These are phyloP conservation scores for Ajuga reptans DNA, from an alignment of 305 asterid genomes.

Conservation along the genomic window DNA sequence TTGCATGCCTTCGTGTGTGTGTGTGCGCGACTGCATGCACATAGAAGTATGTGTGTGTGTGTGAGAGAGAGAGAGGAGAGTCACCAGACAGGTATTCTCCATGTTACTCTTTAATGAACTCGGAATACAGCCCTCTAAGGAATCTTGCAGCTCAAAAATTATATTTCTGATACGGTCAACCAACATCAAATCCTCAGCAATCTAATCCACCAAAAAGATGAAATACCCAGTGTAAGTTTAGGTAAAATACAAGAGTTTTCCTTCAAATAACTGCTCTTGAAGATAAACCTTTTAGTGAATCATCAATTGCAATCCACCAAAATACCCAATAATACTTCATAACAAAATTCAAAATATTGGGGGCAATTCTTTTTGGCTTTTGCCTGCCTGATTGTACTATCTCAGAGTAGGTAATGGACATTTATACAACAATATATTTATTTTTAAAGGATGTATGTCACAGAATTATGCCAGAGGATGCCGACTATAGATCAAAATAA, in stretches of 20 bases:
- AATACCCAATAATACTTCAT: neutral
- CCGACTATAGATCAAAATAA: neutral
- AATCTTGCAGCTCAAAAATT: slow-evolving; percentile 45
- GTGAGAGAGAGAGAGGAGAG: slow-evolving; percentile 15
- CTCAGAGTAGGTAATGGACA: slow-evolving; percentile 1
- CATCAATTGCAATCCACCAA: neutral
- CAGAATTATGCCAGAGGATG: neutral
- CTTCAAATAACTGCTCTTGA: slow-evolving; percentile 7
- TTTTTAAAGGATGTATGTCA: neutral
- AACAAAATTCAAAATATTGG: neutral
- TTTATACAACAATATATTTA: neutral
- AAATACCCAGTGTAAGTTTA: slow-evolving; percentile 15
- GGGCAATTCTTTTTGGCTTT: neutral
- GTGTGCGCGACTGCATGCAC: neutral
- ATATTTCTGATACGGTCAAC: slow-evolving; percentile 54
- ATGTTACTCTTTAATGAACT: slow-evolving; percentile 32
- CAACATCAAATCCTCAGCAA: slow-evolving; percentile 66
- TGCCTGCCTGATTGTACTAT: slow-evolving; percentile 5
- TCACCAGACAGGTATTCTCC: slow-evolving; percentile 58
- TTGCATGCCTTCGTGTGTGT: neutral
- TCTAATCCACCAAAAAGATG: slow-evolving; percentile 42
- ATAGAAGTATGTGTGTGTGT: neutral
- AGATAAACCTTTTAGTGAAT: neutral
- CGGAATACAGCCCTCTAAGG: slow-evolving; percentile 34
- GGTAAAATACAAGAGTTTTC: neutral